These are phyloP conservation scores for Vanderwaltozyma verrucispora DNA, from an alignment of 805 yeast species.

Conservation along the genomic window DNA sequence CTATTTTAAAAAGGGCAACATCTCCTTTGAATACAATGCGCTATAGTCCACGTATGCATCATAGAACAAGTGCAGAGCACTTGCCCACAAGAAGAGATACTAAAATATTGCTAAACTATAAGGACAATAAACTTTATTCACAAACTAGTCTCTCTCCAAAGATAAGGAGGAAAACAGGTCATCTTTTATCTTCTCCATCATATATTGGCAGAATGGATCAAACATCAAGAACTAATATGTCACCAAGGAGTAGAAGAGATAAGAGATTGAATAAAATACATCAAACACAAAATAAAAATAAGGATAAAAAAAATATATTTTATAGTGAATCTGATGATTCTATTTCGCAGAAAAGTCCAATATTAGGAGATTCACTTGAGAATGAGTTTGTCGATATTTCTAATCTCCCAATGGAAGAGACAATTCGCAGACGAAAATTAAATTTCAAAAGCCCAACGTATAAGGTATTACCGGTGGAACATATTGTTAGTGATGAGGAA, in stretches of 20 bases:
- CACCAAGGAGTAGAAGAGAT: conserved; percentile 1
- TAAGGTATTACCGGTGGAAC: too few relatives aligned
- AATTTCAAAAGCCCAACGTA: too few relatives aligned
- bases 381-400: neutral
- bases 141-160: neutral
- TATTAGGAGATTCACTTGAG: conserved; percentile 4
- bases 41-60: neutral
- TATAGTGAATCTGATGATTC: conserved; percentile 8
- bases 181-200: neutral
- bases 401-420: neutral
- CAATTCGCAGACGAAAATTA: too few relatives aligned
- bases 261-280: neutral
- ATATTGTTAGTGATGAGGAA: neutral
- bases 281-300: neutral
- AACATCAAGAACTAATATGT: neutral
- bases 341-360: neutral
- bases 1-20: neutral
- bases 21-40: neutral
- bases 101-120: neutral
- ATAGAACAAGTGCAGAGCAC: neutral
- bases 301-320: conserved; percentile 1
- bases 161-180: neutral
- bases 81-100: neutral
- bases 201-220: neutral
- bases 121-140: neutral